Evolutionary conservation across 208 protist genomes (phyloP).

Genomic region (Angomonas desouzai): DNA sequence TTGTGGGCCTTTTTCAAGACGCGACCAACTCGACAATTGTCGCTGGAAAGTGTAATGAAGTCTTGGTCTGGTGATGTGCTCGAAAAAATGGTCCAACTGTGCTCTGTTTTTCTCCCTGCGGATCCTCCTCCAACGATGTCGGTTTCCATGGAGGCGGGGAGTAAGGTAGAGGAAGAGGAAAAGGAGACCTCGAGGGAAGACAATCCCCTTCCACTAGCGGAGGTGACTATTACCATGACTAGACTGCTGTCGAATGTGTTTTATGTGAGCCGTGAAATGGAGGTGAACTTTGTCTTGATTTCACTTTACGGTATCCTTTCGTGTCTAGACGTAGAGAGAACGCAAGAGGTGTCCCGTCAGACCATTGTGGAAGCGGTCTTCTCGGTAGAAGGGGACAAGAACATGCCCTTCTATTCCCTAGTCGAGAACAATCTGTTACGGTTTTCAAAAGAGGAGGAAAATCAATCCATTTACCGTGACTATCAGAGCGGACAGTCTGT

Average conservation of each 20-base stretch:
- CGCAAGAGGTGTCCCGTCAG: background rate
- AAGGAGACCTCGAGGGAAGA: background rate
- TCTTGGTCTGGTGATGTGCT: background rate
- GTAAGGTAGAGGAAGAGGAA: background rate
- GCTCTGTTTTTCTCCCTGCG: background rate
- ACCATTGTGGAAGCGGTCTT: background rate
- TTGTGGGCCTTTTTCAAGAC: background rate
- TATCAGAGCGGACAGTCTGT: background rate
- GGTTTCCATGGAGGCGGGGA: background rate
- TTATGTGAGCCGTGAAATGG: background rate
- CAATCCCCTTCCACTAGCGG: background rate
- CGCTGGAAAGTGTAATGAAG: background rate
- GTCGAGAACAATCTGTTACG: background rate
- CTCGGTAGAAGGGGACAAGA: background rate
- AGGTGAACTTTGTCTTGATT: background rate
- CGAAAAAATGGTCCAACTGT: background rate
- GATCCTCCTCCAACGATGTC: background rate
- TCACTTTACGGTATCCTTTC: background rate
- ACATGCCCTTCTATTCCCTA: slow-evolving; percentile 13
- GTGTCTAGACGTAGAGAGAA: background rate
- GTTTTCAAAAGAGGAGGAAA: background rate
- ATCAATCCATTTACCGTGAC: background rate
- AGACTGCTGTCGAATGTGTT: background rate
- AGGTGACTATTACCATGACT: background rate
- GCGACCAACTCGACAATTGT: background rate